Base-by-base conservation (phyloP, 2,329 filamentous ascomycete species). In the Capronia coronata region DNA sequence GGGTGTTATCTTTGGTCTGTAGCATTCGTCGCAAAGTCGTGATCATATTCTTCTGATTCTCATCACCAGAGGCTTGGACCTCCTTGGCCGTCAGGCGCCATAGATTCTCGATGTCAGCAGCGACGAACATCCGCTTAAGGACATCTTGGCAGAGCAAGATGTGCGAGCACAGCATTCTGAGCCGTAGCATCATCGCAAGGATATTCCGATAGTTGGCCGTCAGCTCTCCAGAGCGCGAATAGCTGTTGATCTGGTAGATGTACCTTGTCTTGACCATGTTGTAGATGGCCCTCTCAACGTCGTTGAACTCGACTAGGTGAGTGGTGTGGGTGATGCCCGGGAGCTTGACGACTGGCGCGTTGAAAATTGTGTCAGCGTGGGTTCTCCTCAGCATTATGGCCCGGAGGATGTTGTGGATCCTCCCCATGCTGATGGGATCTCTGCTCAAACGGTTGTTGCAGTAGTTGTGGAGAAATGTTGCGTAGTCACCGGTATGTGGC, bases 301-400 rank as follows among this genome's bases (percentile, higher is more conserved):
- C 51, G 11, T 75, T 78, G 62, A 82, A 79, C 0, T 74, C 58
- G 1, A 78, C 64, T 53, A 60, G 63, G 3, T 71, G 57, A 0
- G 71, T 71, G 1, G 59, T 61, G 44, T 76, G 67, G 6, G 64
- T 64, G 0, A 79, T 72, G 11, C 64, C 62, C 0, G 79, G 79
- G 0, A 83, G 66, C 7, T 71, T 74, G 13, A 82, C 61, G 1
- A 83, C 73, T 0, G 76, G 74, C 0, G 70, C 65, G 1, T 71
- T 68, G 52, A 82, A 76, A 13, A 82, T 66, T 0, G 63, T 70
- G 46, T 78, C 75, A 1, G 64, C 63, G 61, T 81, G 77, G 0
- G 77, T 80, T 4, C 77, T 69, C 3, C 78, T 68, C 13, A 78
- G 69, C 72, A 82, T 77, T 46, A 77, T 71, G 3, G 59, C 52